Evolutionary conservation across 192 early-diverging fungal genomes (phyloP).

Genomic region (Paraglomus occultum): DNA sequence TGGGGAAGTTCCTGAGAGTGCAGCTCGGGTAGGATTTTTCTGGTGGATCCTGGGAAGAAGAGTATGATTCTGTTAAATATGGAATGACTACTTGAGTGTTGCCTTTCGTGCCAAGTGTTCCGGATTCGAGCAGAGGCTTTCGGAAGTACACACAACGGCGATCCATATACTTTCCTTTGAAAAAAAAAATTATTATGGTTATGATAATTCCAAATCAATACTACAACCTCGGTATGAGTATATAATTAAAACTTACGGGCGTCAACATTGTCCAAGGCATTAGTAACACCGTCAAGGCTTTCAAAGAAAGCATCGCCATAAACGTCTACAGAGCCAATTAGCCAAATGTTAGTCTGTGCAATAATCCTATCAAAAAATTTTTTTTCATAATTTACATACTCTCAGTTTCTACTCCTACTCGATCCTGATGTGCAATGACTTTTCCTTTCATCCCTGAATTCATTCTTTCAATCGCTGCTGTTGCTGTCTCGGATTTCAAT

Average conservation of each 20-base stretch:
- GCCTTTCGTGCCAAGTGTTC: constrained; percentile 98
- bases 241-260: constrained; percentile 65
- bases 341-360: not conserved
- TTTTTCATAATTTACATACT: constrained; percentile 33
- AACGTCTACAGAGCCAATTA: constrained; percentile 37
- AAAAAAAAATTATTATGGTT: not conserved
- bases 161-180: constrained; percentile 79
- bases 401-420: constrained; percentile 95
- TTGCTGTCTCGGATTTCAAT: constrained; percentile 92
- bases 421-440: constrained; percentile 80
- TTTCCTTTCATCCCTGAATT: constrained; percentile 79
- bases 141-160: constrained; percentile 94
- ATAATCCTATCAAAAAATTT: not conserved
- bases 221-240: not conserved
- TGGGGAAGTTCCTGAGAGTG: constrained; percentile 90
- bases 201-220: not conserved
- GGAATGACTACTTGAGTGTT: constrained; percentile 99
- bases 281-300: constrained; percentile 86
- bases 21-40: constrained; percentile 94
- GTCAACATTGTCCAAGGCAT: constrained; percentile 98
- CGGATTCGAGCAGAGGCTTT: constrained; percentile 95
- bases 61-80: constrained; percentile 96
- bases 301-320: constrained; percentile 94
- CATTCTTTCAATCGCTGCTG: constrained; percentile 85
- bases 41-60: constrained; percentile 95